Evolutionary conservation across 345 rosid genomes (phyloP), one percentile per base, ranked within the genome.

Genomic region (Corchorus capsularis): DNA sequence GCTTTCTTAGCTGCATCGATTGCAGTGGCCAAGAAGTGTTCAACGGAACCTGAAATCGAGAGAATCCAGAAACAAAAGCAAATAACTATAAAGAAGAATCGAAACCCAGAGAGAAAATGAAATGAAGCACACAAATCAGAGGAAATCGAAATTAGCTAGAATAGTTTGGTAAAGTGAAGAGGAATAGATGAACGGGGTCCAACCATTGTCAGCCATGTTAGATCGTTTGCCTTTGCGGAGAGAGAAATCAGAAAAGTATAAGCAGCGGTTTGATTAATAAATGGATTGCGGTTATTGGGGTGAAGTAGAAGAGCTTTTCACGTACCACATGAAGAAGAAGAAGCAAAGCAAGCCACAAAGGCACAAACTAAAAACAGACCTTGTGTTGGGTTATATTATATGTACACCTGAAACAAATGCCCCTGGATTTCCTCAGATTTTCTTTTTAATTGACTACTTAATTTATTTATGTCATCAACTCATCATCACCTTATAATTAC

Each of bases 1-100:
- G 99, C 99, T 83, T 27, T 81, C 82, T 91, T 88, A 22, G 98
- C 98, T 35, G 99, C 98, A 72, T 91, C 98, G 73, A 89, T 83
- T 45, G 98, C 97, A n/a, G 93, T 79, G 54, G 81, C 83, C 80
- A 93, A 74, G 81, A 85, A 93, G 80, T 76, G 81, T 62, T 83
- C 85, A 63, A 87, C 80, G 55, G 86, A 89, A 88, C 80, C 98
- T 93, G 74, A 63, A 79, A 72, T 19, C 63, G 69, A 39, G 72
- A 57, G 63, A 56, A 41, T 27, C 32, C n/a, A 49, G 20, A 6
- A 45, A 11, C 3, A 43, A 37, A 39, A 71, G 32, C 16, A 8
- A 46, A 67, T 5, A 10, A 56, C 22, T 3, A 55, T 2, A 53
- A 63, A 52, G 54, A 50, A n/a, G 34, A 34, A 34, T 12, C 13